Conservation (phyloP, 1,284 basidiomycete species). For the Lentinula novae-zelandiae region DNA sequence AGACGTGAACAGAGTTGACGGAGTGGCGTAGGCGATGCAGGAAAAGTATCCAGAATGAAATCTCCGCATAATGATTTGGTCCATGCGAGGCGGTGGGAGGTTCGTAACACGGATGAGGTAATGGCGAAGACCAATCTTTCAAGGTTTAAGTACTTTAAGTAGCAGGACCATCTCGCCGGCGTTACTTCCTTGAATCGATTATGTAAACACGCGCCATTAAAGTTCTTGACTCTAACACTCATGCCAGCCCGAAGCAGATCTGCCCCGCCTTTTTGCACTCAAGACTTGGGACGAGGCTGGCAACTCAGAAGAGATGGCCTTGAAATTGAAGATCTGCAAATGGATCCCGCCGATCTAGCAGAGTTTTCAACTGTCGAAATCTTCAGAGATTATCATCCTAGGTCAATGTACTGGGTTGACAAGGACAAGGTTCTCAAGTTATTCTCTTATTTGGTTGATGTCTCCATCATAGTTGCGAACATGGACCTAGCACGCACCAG, state of each 20-base stretch:
- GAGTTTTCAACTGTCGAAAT: conserved; percentile 3
- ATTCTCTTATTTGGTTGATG: conserved; percentile 9
- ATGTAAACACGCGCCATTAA: too few relatives aligned
- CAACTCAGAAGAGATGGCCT: not conserved
- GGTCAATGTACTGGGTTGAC: conserved; percentile 1
- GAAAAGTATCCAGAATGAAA: too few relatives aligned
- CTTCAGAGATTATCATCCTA: not conserved
- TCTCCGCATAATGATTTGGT: too few relatives aligned
- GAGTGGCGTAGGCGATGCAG: too few relatives aligned
- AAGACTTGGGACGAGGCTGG: not conserved
- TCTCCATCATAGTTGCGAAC: conserved; percentile 6
- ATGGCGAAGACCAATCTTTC: too few relatives aligned
- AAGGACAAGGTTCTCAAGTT: conserved; percentile 7
- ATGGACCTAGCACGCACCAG: conserved; percentile 8
- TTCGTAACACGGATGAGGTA: too few relatives aligned
- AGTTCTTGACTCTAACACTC: not conserved
- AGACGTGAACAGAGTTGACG: too few relatives aligned
- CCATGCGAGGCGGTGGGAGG: too few relatives aligned
- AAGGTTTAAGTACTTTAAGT: too few relatives aligned
- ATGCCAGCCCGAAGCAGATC: not conserved
- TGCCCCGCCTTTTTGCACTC: conserved; percentile 2
- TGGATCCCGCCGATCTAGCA: conserved; percentile 7
- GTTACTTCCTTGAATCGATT: too few relatives aligned
- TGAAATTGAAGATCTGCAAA: not conserved
- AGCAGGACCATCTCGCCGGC: too few relatives aligned